Evolutionary conservation across 192 early-diverging fungal species (phyloP), one percentile per base, ranked within the genome.

Genomic region (Chytriomyces hyalinus): DNA sequence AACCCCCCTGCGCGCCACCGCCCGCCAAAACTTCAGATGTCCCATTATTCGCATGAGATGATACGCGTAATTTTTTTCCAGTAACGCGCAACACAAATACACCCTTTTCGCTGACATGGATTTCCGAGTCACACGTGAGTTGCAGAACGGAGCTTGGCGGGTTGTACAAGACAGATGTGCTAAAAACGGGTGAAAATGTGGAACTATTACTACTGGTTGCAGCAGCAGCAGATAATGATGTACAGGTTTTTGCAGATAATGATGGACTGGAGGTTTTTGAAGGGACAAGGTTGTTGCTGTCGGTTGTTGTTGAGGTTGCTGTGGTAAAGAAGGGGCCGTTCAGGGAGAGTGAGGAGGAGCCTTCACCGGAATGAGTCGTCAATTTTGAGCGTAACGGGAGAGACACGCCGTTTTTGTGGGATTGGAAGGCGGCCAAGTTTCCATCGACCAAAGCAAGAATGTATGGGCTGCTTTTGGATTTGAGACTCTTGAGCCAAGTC

Each of bases 321-420:
- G 50, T 7, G n/a, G 49, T 13, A 28, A 49, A 63, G 53, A 63
- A 73, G n/a, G 71, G 71, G 6, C 71, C 71, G 43, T 73, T 73
- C 8, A 73, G 2, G n/a, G 59, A 62, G 15, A 57, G 28, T 10
- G 8, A 13, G 13, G 36, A 24, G 51, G 17, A 59, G 13, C 69
- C 8, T 57, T 13, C 47, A 67, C 15, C 66, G 66, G 28, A 11
- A 15, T 36, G 36, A 2, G 36, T 36, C 36, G 36, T 36, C 36
- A 36, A 36, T 36, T 36, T 36, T 36, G 36, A 36, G 1, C 36
- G 36, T 36, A 36, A 36, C 36, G 36, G 36, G 36, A 36, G 36
- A 36, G 36, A 36, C 71, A 62, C 10, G 26, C 22, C 9, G 20
- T 43, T 60, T 47, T 28, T 28, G 3, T 9, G 6, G 6, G 47